Base-by-base conservation (phyloP, 2,329 filamentous ascomycete species). In the Clathrospora elynae region DNA sequence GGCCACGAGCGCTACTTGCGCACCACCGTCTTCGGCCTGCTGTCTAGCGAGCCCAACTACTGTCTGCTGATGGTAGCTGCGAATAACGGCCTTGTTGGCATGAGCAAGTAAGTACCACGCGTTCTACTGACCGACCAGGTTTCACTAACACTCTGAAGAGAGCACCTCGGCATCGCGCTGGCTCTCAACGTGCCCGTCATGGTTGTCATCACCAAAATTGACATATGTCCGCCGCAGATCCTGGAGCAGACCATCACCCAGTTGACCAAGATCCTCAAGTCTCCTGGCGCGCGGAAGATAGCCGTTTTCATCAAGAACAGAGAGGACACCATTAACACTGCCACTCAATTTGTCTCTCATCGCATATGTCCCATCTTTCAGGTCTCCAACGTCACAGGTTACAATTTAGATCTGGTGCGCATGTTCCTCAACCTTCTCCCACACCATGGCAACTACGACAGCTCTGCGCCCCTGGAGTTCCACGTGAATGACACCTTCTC, bases 401-500 rank as follows among this genome's bases (percentile, higher is more conserved):
- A 95, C 70, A 90, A 88, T 49, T 79, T 99, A 31, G 88, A 96
- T 51, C 79, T 96, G 4, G 90, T 99, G 4, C 86, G 92, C 40
- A 88, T 86, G 0, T 99, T 99, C 70, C 75, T 99, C 40, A 97
- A 97, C 62, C 95, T 97, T 49, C 78, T 99, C 3, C 93, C 93
- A 1, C 91, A 96, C 57, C 89, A 96, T 58, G 92, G 92, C 35
- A 88, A 92, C 49, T 97, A 97, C 68, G 88, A 97, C 66, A 79
- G 85, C 12, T 85, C 89, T 32, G 65, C 88, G 0, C 86, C 91
- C 0, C 95, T 97, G 54, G 93, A 97, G 66, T 96, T 97, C 58
- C 86, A 95, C 47, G 82, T 99, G 53, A 99, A 97, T 65, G 93
- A 99, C 67, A 97, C 90, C 0, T 99, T 97, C 78, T 96, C 91